phyloP scores from a whole-genome alignment of 305 asterid species.

The Fraxinus baroniana region DNA sequence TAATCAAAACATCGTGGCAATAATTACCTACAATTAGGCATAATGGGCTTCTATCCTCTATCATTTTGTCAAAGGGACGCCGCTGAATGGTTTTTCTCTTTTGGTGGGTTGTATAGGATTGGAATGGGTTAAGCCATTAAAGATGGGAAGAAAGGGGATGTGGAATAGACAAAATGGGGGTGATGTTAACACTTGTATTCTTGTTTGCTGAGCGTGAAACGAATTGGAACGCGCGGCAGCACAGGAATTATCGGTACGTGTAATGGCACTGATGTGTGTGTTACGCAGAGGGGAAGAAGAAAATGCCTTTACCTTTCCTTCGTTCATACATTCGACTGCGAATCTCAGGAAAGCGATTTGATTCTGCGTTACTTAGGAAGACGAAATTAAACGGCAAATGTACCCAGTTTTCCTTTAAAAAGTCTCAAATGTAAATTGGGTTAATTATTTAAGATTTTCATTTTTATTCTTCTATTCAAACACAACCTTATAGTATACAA shows the following conservation, averaged over 20 bases:
- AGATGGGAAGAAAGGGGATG: conserved; percentile 32
- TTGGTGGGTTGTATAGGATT: not conserved
- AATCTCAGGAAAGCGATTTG: conserved; percentile 30
- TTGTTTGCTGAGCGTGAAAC: conserved; percentile 28
- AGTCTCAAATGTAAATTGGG: no score
- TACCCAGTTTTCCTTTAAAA: not conserved
- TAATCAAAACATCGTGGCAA: conserved; percentile 81
- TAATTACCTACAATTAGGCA: conserved; percentile 85
- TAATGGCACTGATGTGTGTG: not conserved
- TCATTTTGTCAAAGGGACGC: conserved; percentile 25
- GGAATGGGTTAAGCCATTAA: conserved; percentile 24
- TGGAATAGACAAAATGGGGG: conserved; percentile 1
- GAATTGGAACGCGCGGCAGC: conserved; percentile 13
- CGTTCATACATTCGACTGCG: conserved; percentile 28
- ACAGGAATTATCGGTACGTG: conserved; percentile 1
- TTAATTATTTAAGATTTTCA: no score
- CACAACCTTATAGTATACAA: no score
- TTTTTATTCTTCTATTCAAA: no score
- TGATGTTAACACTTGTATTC: not conserved
- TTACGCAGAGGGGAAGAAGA: not conserved
- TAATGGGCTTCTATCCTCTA: conserved; percentile 28
- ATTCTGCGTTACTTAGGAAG: conserved; percentile 2
- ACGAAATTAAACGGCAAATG: not conserved
- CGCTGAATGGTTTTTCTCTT: not conserved
- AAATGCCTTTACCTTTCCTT: not conserved